phyloP scores from a whole-genome alignment of 1,139 yeast genomes.

The Scheffersomyces insectosa region DNA sequence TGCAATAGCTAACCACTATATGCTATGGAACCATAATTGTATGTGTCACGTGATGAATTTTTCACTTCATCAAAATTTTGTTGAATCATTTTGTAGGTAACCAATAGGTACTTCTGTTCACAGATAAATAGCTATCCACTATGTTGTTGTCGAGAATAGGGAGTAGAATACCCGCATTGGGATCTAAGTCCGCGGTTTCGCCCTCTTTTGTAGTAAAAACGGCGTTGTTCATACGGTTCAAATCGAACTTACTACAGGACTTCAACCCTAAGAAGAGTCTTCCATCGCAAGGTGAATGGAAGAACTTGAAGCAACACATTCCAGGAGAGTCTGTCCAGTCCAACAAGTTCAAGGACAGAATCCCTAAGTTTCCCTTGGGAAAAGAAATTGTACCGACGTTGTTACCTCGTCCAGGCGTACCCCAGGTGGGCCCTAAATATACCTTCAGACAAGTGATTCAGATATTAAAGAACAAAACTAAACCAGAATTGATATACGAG shows the following conservation, averaged over 20 bases:
- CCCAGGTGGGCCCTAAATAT: slow-evolving; percentile 59
- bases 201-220: slow-evolving; percentile 3
- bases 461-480: slow-evolving; percentile 53
- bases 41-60: background rate
- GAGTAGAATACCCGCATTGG: background rate
- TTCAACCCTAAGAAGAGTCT: slow-evolving; percentile 27
- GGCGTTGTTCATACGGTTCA: slow-evolving; percentile 14
- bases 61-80: background rate
- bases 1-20: background rate
- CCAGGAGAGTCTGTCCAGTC: slow-evolving; percentile 61
- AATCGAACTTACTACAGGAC: slow-evolving; percentile 30
- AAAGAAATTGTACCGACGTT: slow-evolving; percentile 69
- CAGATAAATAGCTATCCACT: no score
- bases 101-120: no score
- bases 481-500: slow-evolving; percentile 78
- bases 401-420: slow-evolving; percentile 73
- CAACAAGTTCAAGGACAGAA: slow-evolving; percentile 47
- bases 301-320: slow-evolving; percentile 48
- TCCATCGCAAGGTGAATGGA: slow-evolving; percentile 46
- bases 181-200: background rate
- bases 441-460: slow-evolving; percentile 65
- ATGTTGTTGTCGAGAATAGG: background rate
- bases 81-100: no score
- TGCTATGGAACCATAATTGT: background rate
- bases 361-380: slow-evolving; percentile 66